A percentile compares a stretch with the other conserved stretches of the same genome.
These are phyloP conservation scores for Osmozyma mogii DNA, from an alignment of 805 yeast genomes.

Conservation along the genomic window DNA sequence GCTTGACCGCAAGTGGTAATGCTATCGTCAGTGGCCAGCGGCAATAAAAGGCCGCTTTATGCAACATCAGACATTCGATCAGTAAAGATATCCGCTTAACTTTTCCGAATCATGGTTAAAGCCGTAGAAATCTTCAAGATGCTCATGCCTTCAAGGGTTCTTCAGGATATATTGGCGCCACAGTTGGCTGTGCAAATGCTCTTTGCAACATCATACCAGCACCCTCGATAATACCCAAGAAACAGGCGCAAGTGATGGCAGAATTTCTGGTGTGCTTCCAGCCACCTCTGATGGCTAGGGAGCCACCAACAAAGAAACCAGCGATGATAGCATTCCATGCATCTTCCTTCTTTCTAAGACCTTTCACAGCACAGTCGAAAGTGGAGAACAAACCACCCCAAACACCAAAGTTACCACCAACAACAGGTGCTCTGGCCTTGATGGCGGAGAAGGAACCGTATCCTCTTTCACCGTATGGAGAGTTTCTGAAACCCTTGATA, in stretches of 20 bases:
- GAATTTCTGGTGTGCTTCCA: conserved; percentile 95
- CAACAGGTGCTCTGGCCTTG: conserved; percentile 95
- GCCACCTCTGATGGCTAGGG: conserved; percentile 97
- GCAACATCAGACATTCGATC: too few relatives aligned
- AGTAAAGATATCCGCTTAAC: too few relatives aligned
- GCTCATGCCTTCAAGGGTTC: conserved; percentile 32
- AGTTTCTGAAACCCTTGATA: conserved; percentile 95
- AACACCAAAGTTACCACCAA: conserved; percentile 98
- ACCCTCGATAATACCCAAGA: conserved; percentile 95
- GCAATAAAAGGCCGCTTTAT: too few relatives aligned
- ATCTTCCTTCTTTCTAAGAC: conserved; percentile 94
- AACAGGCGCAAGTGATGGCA: conserved; percentile 95
- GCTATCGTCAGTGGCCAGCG: too few relatives aligned
- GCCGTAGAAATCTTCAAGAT: too few relatives aligned
- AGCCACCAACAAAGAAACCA: conserved; percentile 97
- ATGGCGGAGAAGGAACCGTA: conserved; percentile 84
- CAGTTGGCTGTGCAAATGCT: conserved; percentile 66
- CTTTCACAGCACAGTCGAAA: conserved; percentile 92
- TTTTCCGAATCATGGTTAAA: too few relatives aligned
- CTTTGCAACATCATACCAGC: conserved; percentile 95
- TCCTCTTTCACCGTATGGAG: conserved; percentile 94
- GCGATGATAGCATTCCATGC: conserved; percentile 98
- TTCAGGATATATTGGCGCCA: conserved; percentile 40
- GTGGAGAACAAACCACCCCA: conserved; percentile 99
- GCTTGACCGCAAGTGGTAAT: too few relatives aligned